phyloP scores from a whole-genome alignment of 2,329 filamentous ascomycete genomes.

The Trichocomaceae sp. region DNA sequence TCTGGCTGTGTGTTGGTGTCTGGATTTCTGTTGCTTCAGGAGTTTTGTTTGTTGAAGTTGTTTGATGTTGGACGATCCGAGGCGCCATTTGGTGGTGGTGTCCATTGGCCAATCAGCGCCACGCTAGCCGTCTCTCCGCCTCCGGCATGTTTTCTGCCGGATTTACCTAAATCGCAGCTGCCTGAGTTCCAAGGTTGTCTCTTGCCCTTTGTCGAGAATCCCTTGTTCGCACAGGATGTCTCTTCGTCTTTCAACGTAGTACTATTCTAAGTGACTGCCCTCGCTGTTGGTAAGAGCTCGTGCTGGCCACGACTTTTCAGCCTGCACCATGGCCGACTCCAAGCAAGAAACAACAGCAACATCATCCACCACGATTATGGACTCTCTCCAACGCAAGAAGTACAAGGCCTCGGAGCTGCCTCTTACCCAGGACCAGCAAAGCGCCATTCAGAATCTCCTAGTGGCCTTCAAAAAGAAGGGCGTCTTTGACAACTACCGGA shows the following conservation, averaged over 20 bases:
- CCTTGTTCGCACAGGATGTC: not conserved
- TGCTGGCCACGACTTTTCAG: conserved; percentile 1
- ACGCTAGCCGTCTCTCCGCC: not conserved
- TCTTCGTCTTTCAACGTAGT: not conserved
- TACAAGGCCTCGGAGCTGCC: conserved; percentile 57
- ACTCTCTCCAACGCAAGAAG: conserved; percentile 39
- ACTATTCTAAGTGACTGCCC: not conserved
- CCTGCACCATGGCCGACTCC: conserved; percentile 1
- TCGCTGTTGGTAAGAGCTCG: not conserved
- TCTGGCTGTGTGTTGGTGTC: conserved; percentile 11
- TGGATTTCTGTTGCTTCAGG: not conserved
- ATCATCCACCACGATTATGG: conserved; percentile 23
- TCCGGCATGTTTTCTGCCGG: conserved; percentile 11
- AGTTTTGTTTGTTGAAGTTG: not conserved
- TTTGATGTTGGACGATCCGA: not conserved
- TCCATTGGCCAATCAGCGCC: conserved; percentile 5
- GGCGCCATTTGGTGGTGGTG: not conserved
- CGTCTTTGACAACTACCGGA: conserved; percentile 57
- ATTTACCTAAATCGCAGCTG: too few species aligned
- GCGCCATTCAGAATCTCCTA: conserved; percentile 54
- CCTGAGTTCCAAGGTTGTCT: too few species aligned
- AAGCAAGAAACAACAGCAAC: conserved; percentile 20
- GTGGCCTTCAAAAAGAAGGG: conserved; percentile 62
- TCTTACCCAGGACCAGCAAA: conserved; percentile 51
- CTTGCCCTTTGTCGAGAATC: not conserved